Evolutionary conservation across 2,329 filamentous ascomycete genomes (phyloP).

Genomic region (Penicillium sp.): DNA sequence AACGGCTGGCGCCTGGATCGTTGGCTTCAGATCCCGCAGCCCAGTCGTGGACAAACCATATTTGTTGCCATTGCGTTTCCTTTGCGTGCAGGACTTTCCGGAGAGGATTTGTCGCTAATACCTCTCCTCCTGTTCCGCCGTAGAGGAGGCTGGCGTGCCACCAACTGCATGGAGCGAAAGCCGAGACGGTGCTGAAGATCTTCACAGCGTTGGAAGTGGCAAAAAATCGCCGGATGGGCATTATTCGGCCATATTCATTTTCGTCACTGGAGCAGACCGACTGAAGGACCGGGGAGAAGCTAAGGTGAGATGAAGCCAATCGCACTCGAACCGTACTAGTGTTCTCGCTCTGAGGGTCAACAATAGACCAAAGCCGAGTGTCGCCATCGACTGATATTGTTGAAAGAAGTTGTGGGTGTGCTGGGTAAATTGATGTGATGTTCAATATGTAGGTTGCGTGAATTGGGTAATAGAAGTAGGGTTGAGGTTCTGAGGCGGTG

Average conservation of each 20-base stretch:
- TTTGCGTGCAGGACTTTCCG: constrained; percentile 52
- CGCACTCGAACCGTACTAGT: constrained; percentile 51
- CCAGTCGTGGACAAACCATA: constrained; percentile 62
- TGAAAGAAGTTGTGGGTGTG: constrained; percentile 53
- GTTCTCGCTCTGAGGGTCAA: constrained; percentile 47
- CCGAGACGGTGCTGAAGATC: constrained; percentile 39
- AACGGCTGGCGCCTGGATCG: constrained; percentile 40
- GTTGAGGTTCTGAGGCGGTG: constrained; percentile 20
- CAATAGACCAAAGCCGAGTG: constrained; percentile 55
- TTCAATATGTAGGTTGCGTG: constrained; percentile 42
- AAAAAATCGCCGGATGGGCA: constrained; percentile 55
- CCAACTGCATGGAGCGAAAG: constrained; percentile 35
- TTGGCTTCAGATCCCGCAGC: constrained; percentile 25
- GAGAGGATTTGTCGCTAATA: constrained; percentile 54
- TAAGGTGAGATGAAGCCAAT: constrained; percentile 48
- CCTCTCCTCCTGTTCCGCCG: constrained; percentile 54
- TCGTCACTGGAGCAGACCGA: constrained; percentile 57
- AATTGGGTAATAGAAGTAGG: constrained; percentile 38
- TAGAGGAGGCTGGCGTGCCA: constrained; percentile 56
- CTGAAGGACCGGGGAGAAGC: constrained; percentile 58
- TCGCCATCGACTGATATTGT: constrained; percentile 58
- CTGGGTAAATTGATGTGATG: constrained; percentile 52
- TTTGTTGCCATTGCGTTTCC: constrained; percentile 53
- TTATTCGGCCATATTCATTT: constrained; percentile 50
- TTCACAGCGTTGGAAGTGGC: constrained; percentile 50